These are phyloP conservation scores for Aureobasidium melanogenum DNA, from an alignment of 2,329 filamentous ascomycete genomes.

Conservation along the genomic window DNA sequence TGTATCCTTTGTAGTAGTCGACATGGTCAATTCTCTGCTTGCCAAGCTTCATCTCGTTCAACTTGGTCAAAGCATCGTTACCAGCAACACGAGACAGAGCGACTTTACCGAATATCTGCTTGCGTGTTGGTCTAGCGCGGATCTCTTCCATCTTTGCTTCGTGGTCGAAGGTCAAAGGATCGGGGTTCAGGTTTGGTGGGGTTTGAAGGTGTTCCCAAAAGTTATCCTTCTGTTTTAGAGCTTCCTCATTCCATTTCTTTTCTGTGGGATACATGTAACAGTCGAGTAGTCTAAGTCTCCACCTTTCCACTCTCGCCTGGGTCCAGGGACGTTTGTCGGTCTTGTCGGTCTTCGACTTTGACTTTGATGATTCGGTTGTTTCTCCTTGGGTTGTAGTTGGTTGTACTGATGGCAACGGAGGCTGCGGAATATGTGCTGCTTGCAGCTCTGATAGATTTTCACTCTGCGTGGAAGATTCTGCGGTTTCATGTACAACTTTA, in stretches of 20 bases:
- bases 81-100: constrained; percentile 9
- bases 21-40: background rate
- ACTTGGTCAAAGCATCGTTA: constrained; percentile 1
- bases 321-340: background rate
- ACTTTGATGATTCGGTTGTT: background rate
- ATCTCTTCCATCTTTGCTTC: constrained; percentile 32
- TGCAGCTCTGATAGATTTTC: background rate
- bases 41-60: background rate
- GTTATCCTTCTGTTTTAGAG: background rate
- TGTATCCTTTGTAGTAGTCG: constrained; percentile 3
- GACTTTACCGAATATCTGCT: constrained; percentile 22
- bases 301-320: background rate
- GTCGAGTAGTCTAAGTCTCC: background rate
- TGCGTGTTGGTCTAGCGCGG: constrained; percentile 27
- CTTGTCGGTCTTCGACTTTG: too few relatives aligned
- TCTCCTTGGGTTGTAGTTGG: background rate
- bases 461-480: background rate
- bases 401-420: background rate
- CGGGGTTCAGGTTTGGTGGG: background rate
- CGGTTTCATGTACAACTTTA: too few relatives aligned
- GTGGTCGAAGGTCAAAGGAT: background rate
- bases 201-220: background rate
- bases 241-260: background rate
- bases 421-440: background rate
- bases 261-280: background rate